phyloP scores from a whole-genome alignment of 768 basidiomycete species.

The Phylloporus scabripes region DNA sequence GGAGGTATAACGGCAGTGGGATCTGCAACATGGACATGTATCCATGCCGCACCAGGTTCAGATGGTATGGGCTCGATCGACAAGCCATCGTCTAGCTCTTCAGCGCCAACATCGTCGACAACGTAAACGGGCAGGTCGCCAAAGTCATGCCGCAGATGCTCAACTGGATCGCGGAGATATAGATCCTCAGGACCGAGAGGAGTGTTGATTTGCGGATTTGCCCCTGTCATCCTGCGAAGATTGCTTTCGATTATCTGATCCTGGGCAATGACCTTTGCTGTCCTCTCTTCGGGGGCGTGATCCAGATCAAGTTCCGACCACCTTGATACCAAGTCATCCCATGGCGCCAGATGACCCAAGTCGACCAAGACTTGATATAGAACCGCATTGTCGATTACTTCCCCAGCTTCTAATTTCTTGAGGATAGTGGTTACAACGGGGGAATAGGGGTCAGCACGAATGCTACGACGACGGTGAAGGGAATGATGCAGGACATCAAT shows the following conservation, averaged over 20 bases:
- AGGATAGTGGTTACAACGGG: slow-evolving; percentile 50
- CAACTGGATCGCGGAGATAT: slow-evolving; percentile 56
- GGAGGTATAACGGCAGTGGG: slow-evolving; percentile 78
- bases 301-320: slow-evolving; percentile 32
- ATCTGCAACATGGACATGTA: slow-evolving; percentile 92
- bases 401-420: slow-evolving; percentile 45
- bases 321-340: slow-evolving; percentile 62
- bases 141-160: slow-evolving; percentile 79
- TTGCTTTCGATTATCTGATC: slow-evolving; percentile 19
- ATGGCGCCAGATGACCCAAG: slow-evolving; percentile 71
- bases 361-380: slow-evolving; percentile 54
- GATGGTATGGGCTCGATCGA: slow-evolving; percentile 67
- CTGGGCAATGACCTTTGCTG: slow-evolving; percentile 32
- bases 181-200: slow-evolving; percentile 61
- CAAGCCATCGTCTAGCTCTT: slow-evolving; percentile 92
- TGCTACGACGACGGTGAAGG: slow-evolving; percentile 40
- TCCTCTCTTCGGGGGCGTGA: slow-evolving; percentile 18
- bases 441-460: slow-evolving; percentile 61
- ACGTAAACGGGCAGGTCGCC: slow-evolving; percentile 77
- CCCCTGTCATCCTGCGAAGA: slow-evolving; percentile 7
- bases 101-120: slow-evolving; percentile 72
- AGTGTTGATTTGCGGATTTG: slow-evolving; percentile 12
- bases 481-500: slow-evolving; percentile 55
- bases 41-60: slow-evolving; percentile 62
- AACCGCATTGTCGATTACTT: slow-evolving; percentile 20